Evolutionary conservation across 73 alveolate genomes (phyloP).

Genomic region (Blepharisma japonicum): DNA sequence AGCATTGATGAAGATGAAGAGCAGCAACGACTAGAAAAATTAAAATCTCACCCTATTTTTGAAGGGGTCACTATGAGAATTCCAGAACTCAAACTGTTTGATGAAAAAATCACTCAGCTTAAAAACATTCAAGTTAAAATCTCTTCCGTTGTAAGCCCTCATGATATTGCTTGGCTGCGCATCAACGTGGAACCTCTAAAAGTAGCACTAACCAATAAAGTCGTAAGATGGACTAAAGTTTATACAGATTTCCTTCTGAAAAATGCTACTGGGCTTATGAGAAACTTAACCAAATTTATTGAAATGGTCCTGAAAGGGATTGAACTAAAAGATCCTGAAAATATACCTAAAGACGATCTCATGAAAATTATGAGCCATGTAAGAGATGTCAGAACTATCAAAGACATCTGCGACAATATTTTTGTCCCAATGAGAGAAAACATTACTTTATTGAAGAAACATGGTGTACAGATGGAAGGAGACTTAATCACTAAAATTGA

Average conservation of each 20-base stretch:
- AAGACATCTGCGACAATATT: slow-evolving; percentile 70
- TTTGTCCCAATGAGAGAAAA: slow-evolving; percentile 81
- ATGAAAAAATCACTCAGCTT: slow-evolving; percentile 90
- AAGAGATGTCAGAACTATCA: slow-evolving; percentile 88
- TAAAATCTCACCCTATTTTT: slow-evolving; percentile 86
- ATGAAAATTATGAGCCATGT: slow-evolving; percentile 84
- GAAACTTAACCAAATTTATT: slow-evolving; percentile 81
- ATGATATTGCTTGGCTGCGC: slow-evolving; percentile 94
- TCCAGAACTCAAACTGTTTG: slow-evolving; percentile 89
- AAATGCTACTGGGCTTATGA: slow-evolving; percentile 77
- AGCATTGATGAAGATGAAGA: slow-evolving; percentile 85
- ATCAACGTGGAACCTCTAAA: slow-evolving; percentile 90
- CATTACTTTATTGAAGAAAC: slow-evolving; percentile 74
- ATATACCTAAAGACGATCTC: slow-evolving; percentile 34
- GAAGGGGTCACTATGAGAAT: slow-evolving; percentile 80
- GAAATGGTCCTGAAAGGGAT: slow-evolving; percentile 91
- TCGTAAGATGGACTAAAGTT: slow-evolving; percentile 80
- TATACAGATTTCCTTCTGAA: slow-evolving; percentile 88
- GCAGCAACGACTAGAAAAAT: slow-evolving; percentile 69
- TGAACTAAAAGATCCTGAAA: slow-evolving; percentile 64
- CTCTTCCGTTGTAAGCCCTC: slow-evolving; percentile 81
- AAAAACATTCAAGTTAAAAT: slow-evolving; percentile 81
- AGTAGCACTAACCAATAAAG: slow-evolving; percentile 77
- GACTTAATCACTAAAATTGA: slow-evolving; percentile 54
- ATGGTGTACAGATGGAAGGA: slow-evolving; percentile 74